Evolutionary conservation across 2,329 filamentous ascomycete genomes (phyloP), one percentile per base, ranked within the genome.

Genomic region (Fusarium udum): DNA sequence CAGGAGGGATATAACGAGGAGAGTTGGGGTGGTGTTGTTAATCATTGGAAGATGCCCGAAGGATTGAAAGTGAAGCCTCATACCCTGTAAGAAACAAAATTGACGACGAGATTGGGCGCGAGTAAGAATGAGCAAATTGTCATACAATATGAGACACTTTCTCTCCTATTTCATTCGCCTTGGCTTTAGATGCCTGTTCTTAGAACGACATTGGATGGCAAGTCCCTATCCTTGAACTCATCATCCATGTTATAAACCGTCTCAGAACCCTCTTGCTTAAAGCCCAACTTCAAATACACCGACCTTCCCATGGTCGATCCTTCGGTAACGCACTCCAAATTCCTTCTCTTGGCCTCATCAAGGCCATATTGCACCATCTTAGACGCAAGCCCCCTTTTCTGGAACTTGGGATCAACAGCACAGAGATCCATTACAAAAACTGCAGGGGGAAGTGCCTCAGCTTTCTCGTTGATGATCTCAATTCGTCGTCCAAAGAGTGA

Each of bases 1-100:
- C 88, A 90, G 83, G 86, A 90, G 73, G 89, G 89, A 64, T 97
- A 96, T 78, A 95, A 90, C 79, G 89, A 91, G 64, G 92, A 97
- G 84, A 95, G 93, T 80, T 97, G 94, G 94, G 90, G 86, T 34
- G 87, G 87, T 1, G 83, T 93, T 59, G 88, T 89, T 81, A 86
- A 90, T 48, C 89, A 92, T 78, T 93, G 91, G 86, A 82, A 83
- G 78, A 78, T 77, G 76, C 84, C 86, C 0, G 81, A 82, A 40
- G 83, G 80, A 2, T 63, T 75, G 37, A 69, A 79, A 65, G 77
- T 81, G 16, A 78, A 76, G 57, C 59, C 68, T 18, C 77, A 78
- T 42, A 67, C 75, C 22, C 55, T 75, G 6, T 75, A 28, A 42
- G 28, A 36, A 57, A 43, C 46, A 64, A 67, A 67, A 51, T 46